Evolutionary conservation across 176 grass and related monocot genomes (phyloP).

Genomic region (Metroxylon sagu): DNA sequence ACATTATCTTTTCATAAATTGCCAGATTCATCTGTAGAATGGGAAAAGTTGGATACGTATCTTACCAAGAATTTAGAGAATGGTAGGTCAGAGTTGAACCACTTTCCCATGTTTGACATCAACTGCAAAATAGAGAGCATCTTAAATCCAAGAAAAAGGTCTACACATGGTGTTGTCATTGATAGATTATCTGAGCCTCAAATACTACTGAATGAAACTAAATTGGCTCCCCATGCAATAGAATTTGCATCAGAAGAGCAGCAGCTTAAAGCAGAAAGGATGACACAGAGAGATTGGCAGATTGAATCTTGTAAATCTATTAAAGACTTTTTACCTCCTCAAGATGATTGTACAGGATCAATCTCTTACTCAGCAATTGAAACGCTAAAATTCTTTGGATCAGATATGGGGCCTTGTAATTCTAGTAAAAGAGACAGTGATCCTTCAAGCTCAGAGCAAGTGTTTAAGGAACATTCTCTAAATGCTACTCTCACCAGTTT

Average conservation of each 20-base stretch:
- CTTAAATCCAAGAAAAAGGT: conserved; percentile 32
- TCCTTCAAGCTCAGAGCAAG: conserved; percentile 27
- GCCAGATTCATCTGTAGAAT: conserved; percentile 23
- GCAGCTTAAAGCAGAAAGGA: conserved; percentile 16
- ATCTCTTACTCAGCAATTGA: conserved; percentile 20
- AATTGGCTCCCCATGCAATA: conserved; percentile 22
- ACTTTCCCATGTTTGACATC: conserved; percentile 47
- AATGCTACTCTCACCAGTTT: conserved; percentile 22
- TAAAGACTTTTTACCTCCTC: conserved; percentile 4
- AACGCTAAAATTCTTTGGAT: conserved; percentile 25
- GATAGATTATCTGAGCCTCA: conserved; percentile 31
- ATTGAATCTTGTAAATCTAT: conserved; percentile 20
- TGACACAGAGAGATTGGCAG: conserved; percentile 3
- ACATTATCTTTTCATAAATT: conserved; percentile 30
- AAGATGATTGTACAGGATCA: conserved; percentile 20
- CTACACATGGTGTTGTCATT: background rate
- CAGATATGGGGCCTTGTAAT: conserved; percentile 24
- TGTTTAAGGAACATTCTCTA: conserved; percentile 20
- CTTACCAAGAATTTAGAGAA: conserved; percentile 18
- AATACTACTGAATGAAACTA: conserved; percentile 28
- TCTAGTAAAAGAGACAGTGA: conserved; percentile 27
- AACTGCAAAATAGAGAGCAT: conserved; percentile 46
- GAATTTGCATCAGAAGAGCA: conserved; percentile 24
- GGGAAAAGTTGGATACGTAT: background rate
- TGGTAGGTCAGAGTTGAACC: conserved; percentile 24